These are phyloP conservation scores for Wickerhamiella vanderwaltii DNA, from an alignment of 805 yeast species.

Conservation along the genomic window DNA sequence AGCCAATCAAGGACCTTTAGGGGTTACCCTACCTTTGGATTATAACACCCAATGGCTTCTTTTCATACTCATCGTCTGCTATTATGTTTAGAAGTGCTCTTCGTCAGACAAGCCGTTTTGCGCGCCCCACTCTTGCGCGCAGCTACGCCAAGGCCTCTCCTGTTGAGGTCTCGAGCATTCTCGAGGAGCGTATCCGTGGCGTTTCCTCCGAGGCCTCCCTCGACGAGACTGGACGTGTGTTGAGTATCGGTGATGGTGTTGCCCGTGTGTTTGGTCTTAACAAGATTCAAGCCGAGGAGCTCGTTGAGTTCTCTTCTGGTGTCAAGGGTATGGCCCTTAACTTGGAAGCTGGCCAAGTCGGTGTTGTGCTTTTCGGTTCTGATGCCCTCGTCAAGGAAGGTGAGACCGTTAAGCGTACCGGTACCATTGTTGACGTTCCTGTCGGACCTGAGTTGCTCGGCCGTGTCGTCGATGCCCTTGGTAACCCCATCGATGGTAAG, in stretches of 20 bases:
- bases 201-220: constrained; percentile 94
- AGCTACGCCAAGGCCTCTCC: constrained; percentile 98
- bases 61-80: constrained; percentile 11
- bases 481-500: constrained; percentile 99
- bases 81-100: constrained; percentile 32
- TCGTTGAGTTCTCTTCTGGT: constrained; percentile 98
- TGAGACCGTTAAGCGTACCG: constrained; percentile 99
- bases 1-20: constrained; percentile 1
- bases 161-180: constrained; percentile 97
- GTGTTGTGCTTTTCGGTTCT: constrained; percentile 99
- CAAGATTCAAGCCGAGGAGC: constrained; percentile 99
- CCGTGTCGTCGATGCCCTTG: constrained; percentile 98
- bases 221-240: constrained; percentile 98
- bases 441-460: constrained; percentile 98
- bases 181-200: constrained; percentile 99
- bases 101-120: constrained; percentile 30
- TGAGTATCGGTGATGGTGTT: constrained; percentile 99
- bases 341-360: constrained; percentile 99
- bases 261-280: constrained; percentile 99
- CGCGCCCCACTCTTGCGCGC: constrained; percentile 47
- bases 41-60: constrained; percentile 11
- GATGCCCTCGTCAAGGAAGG: constrained; percentile 98
- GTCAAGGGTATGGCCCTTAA: constrained; percentile 99
- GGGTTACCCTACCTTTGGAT: constrained; percentile 9
- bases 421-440: constrained; percentile 97